Evolutionary conservation across 306 rosid species (phyloP).

Genomic region (Acacia melanoxylon): DNA sequence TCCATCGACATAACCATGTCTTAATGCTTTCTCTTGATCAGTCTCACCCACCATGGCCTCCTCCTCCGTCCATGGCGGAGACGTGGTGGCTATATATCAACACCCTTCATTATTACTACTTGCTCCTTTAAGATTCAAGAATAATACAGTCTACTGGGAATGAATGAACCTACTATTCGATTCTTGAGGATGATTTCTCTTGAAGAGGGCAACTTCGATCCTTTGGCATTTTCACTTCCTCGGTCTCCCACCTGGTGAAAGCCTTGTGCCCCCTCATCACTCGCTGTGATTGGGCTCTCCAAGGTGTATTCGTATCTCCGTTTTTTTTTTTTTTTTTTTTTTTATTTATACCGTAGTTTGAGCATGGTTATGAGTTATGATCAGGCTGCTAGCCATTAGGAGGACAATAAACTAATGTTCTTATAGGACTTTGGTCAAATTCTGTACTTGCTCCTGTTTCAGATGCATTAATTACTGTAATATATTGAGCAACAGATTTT

Average conservation of each 20-base stretch:
- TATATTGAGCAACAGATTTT: not conserved
- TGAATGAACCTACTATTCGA: conserved; percentile 1
- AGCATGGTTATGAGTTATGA: conserved; percentile 3
- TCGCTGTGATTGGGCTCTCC: conserved; percentile 28
- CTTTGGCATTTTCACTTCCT: conserved; percentile 86
- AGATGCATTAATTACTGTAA: not conserved
- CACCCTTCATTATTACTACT: not conserved
- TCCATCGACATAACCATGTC: conserved; percentile 35
- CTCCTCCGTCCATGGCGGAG: conserved; percentile 33
- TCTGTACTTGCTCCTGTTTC: not conserved
- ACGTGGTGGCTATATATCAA: conserved; percentile 27
- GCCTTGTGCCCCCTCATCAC: conserved; percentile 20
- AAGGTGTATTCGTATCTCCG: conserved; percentile 23
- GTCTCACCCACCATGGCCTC: conserved; percentile 34
- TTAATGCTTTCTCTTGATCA: conserved; percentile 13
- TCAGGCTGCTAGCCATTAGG: not conserved
- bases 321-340: too few relatives aligned
- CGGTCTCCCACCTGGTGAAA: not conserved
- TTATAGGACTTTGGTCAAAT: conserved; percentile 39
- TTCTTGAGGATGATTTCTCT: conserved; percentile 45
- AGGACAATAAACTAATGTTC: conserved; percentile 7
- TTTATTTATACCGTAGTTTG: not conserved
- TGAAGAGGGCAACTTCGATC: conserved; percentile 89
- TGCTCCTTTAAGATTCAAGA: conserved; percentile 29
- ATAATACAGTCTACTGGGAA: conserved; percentile 23